Percentiles rank a stretch among this genome's conserved stretches.
Conservation (phyloP, 2,329 filamentous ascomycete genomes). For the Monilinia fructicola region DNA sequence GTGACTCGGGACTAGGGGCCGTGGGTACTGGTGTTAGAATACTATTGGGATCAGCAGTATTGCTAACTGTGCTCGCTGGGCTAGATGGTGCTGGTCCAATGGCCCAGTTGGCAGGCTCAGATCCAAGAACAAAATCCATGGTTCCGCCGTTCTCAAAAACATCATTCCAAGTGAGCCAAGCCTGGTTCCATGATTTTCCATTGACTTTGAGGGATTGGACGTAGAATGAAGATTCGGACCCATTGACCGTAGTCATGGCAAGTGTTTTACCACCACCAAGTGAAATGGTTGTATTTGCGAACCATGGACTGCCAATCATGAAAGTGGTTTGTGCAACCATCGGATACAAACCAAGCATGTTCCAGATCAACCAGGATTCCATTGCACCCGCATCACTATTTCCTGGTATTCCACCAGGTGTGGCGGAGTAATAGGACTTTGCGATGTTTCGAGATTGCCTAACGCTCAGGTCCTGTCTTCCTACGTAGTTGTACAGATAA, state of each 20-base stretch:
- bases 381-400: slow-evolving; percentile 72
- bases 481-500: slow-evolving; percentile 68
- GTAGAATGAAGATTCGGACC: slow-evolving; percentile 52
- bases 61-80: slow-evolving; percentile 45
- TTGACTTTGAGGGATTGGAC: slow-evolving; percentile 68
- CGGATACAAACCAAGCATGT: slow-evolving; percentile 67
- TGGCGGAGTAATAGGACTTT: slow-evolving; percentile 57
- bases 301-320: slow-evolving; percentile 64
- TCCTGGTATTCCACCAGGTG: slow-evolving; percentile 59
- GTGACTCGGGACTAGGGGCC: background rate
- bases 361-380: slow-evolving; percentile 69
- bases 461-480: slow-evolving; percentile 61
- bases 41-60: slow-evolving; percentile 11
- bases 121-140: slow-evolving; percentile 64
- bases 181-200: slow-evolving; percentile 59
- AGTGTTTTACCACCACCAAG: slow-evolving; percentile 56
- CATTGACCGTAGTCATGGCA: slow-evolving; percentile 51
- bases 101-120: slow-evolving; percentile 54
- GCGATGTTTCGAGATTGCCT: slow-evolving; percentile 58
- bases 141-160: slow-evolving; percentile 63
- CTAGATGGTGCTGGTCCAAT: slow-evolving; percentile 61
- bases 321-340: slow-evolving; percentile 68
- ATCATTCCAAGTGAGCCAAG: slow-evolving; percentile 66
- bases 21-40: slow-evolving; percentile 19
- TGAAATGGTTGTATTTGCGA: slow-evolving; percentile 57